Evolutionary conservation across 257 asterid species (phyloP).

Genomic region (Anisodus tanguticus): DNA sequence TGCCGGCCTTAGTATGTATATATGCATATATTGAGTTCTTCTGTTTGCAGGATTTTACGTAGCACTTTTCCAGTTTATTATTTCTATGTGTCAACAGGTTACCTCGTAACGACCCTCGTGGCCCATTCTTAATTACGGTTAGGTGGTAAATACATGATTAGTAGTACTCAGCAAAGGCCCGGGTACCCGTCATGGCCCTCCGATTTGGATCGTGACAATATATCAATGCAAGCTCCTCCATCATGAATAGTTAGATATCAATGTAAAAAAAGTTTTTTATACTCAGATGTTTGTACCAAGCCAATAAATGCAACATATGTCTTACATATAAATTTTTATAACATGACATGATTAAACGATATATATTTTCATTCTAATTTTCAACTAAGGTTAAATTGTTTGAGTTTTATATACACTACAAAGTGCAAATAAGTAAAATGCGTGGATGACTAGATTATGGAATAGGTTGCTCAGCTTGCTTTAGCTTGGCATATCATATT

Average conservation of each 20-base stretch:
- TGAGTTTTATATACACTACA: background rate
- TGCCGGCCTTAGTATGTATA: no score
- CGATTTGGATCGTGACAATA: no score
- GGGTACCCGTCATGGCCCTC: no score
- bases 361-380: background rate
- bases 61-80: no score
- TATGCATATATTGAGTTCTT: no score
- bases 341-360: background rate
- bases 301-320: background rate
- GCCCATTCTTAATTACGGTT: no score
- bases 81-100: no score
- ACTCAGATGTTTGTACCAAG: background rate
- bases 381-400: background rate
- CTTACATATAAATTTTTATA: background rate
- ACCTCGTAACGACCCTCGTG: no score
- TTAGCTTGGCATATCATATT: background rate
- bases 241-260: background rate
- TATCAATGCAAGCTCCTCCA: background rate
- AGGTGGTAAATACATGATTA: no score
- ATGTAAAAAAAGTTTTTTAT: no score
- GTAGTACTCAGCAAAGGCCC: no score
- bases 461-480: background rate
- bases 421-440: background rate
- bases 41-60: no score
- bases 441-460: background rate